Base-by-base conservation (phyloP, 2,329 filamentous ascomycete species). In the Cladosporium sp. region DNA sequence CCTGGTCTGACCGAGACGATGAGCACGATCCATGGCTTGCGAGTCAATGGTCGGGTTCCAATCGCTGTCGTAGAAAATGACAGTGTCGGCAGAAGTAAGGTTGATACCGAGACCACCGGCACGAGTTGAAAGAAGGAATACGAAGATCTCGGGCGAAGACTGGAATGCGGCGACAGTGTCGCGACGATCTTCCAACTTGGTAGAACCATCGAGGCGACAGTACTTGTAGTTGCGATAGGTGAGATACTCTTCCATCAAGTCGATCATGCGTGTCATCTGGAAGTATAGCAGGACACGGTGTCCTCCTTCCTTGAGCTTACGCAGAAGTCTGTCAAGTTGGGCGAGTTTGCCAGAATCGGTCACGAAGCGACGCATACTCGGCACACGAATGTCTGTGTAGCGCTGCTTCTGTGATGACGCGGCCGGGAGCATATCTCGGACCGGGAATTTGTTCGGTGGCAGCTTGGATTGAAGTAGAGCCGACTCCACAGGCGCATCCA, bases 181-280 rank as follows among this genome's bases (percentile, higher is more conserved):
- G 72, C 94, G 88, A 74, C 94, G 87, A 73, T 99, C 94, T 74
- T 99, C 94, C 54, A 99, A 83, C 74, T 97, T 99, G 43, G 94
- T 99, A 17, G 92, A 96, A 71, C 94, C 94, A 69, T 99, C 94
- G 45, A 99, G 83, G 61, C 94, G 90, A 69, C 93, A 95, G 77
- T 97, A 99, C 75, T 96, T 97, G 86, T 96, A 97, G 77, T 97
- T 97, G 73, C 94, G 90, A 78, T 97, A 97, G 0, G 94, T 97
- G 60, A 99, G 81, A 68, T 97, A 99, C 76, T 99, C 94, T 74
- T 99, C 94, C 90, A 97, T 97, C 61, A 99, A 80, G 73, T 99
- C 93, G 71, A 99, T 97, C 94, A 99, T 99, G 71, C 90, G 89
- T 3, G 94, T 99, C 94, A 99, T 99, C 80, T 99, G 94, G 89